phyloP scores from a whole-genome alignment of 2,329 filamentous ascomycete genomes.

The Orbilia brochopaga region DNA sequence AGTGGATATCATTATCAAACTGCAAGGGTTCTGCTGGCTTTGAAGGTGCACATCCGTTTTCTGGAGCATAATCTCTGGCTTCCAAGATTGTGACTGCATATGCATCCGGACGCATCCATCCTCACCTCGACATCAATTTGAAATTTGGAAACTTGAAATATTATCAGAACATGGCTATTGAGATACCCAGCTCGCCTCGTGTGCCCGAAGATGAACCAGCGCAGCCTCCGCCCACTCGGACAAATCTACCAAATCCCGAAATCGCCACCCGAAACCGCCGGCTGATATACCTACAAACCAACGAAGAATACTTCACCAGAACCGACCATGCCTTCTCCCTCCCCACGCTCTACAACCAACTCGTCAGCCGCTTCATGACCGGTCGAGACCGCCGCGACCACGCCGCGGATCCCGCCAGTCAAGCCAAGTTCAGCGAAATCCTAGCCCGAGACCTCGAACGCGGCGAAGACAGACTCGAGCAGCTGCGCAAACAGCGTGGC shows the following conservation, averaged over 20 bases:
- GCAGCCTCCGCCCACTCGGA: background rate
- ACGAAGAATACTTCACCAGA: conserved; percentile 40
- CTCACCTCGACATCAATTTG: no score
- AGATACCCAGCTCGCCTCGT: background rate
- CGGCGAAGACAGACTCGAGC: conserved; percentile 33
- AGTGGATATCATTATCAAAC: no score
- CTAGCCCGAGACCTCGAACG: conserved; percentile 37
- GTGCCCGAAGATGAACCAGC: background rate
- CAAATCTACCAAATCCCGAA: conserved; percentile 20
- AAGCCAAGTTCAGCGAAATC: conserved; percentile 44
- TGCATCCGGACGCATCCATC: no score
- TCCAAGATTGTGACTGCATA: no score
- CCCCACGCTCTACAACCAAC: conserved; percentile 40
- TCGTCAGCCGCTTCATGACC: conserved; percentile 44
- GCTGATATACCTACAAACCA: conserved; percentile 41
- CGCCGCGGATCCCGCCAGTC: conserved; percentile 30
- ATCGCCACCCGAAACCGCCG: conserved; percentile 39
- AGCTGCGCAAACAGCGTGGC: conserved; percentile 13
- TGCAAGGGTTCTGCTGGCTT: no score
- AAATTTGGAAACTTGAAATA: background rate
- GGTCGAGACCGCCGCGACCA: conserved; percentile 39
- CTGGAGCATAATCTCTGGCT: no score
- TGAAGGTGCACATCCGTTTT: no score
- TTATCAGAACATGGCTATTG: background rate
- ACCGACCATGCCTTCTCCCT: conserved; percentile 45